These are phyloP conservation scores for Ceratocystis destructans DNA, from an alignment of 2,329 filamentous ascomycete species.

Conservation along the genomic window DNA sequence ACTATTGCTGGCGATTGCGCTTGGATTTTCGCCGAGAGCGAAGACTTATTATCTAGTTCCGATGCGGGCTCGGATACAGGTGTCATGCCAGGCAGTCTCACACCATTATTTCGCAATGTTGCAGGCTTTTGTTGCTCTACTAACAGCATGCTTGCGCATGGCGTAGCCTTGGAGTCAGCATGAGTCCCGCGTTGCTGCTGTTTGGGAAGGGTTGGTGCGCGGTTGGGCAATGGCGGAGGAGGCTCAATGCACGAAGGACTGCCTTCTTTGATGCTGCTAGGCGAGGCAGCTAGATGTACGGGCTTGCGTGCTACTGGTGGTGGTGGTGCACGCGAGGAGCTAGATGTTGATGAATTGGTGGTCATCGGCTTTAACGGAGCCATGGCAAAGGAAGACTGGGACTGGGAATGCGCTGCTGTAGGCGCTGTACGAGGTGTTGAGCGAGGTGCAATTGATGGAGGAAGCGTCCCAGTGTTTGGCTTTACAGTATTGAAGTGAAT, in stretches of 20 bases:
- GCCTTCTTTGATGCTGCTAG: slow-evolving; percentile 17
- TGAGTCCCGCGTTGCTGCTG: not conserved
- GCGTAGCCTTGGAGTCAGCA: not conserved
- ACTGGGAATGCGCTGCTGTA: not conserved
- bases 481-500: not conserved
- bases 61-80: not conserved
- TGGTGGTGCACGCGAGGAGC: slow-evolving; percentile 30
- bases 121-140: not conserved
- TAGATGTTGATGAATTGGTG: slow-evolving; percentile 27
- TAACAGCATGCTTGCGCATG: not conserved
- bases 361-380: slow-evolving; percentile 26
- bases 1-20: not conserved
- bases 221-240: not conserved
- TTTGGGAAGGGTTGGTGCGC: not conserved
- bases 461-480: slow-evolving; percentile 15
- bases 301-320: slow-evolving; percentile 52
- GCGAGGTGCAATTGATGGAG: slow-evolving; percentile 7
- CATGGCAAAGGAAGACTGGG: not conserved
- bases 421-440: slow-evolving; percentile 21
- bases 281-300: slow-evolving; percentile 34
- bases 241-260: not conserved
- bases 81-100: slow-evolving; percentile 12
- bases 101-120: not conserved
- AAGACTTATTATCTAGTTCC: not conserved
- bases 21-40: not conserved